Percentiles rank a stretch among this genome's conserved stretches.
Conservation (phyloP, 148 eudicot genomes). For the Rhododendron henanense region DNA sequence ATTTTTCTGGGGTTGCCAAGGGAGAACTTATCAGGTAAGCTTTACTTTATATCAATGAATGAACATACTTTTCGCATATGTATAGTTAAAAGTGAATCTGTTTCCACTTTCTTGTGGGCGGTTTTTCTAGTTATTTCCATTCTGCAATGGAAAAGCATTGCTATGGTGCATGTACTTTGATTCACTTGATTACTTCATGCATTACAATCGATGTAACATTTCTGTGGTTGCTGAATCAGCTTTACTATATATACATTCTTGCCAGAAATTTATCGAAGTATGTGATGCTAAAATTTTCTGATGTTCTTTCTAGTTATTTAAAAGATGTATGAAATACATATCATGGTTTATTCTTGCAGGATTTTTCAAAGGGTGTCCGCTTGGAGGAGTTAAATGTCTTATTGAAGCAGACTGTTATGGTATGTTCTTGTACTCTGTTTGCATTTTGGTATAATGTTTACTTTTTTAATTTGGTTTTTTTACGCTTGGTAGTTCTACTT, state of each 20-base stretch:
- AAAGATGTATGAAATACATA: neutral
- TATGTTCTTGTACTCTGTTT: conserved; percentile 19
- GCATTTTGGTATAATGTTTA: neutral
- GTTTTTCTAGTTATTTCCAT: neutral
- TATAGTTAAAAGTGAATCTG: neutral
- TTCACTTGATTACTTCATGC: neutral
- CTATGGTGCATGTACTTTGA: neutral
- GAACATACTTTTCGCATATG: neutral
- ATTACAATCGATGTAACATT: neutral
- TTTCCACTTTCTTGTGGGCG: conserved; percentile 2
- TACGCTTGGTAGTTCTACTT: neutral
- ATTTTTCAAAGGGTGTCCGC: conserved; percentile 80
- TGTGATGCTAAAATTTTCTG: conserved; percentile 8
- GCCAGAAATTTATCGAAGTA: neutral
- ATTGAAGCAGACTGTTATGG: conserved; percentile 93
- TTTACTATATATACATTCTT: neutral
- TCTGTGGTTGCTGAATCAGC: neutral
- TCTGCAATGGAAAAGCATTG: neutral
- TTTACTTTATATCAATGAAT: neutral
- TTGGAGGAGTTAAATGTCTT: conserved; percentile 88
- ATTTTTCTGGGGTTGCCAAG: conserved; percentile 42
- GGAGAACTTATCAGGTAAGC: conserved; percentile 59
- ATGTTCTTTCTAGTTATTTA: neutral
- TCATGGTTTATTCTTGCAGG: conserved; percentile 40
- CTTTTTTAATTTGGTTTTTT: neutral